Conservation (phyloP, 306 rosid genomes). For the Corylus heterophylla region DNA sequence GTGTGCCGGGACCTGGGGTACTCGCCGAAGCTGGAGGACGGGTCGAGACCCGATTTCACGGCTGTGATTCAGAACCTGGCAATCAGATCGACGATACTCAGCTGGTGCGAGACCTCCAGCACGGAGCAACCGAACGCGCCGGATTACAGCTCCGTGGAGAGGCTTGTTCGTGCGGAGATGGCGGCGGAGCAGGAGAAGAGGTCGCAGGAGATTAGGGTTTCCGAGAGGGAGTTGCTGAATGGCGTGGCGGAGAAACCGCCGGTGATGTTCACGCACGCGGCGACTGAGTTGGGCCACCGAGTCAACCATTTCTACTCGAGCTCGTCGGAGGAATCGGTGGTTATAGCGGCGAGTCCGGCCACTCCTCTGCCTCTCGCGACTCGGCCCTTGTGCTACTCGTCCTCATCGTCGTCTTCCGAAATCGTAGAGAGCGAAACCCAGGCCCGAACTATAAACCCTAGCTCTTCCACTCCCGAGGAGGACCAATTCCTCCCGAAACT, state of each 20-base stretch:
- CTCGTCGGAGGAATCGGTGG: conserved; percentile 57
- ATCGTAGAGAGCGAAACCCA: conserved; percentile 39
- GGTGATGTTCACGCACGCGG: conserved; percentile 71
- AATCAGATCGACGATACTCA: conserved; percentile 54
- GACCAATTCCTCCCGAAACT: conserved; percentile 41
- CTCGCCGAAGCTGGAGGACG: conserved; percentile 55
- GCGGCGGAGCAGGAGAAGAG: conserved; percentile 5
- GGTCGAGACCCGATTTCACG: conserved; percentile 77
- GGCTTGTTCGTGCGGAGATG: conserved; percentile 31
- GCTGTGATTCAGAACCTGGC: conserved; percentile 57
- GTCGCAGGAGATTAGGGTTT: conserved; percentile 46
- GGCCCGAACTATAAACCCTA: conserved; percentile 33
- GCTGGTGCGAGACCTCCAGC: conserved; percentile 60
- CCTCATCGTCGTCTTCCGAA: conserved; percentile 61
- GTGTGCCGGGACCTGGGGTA: conserved; percentile 56
- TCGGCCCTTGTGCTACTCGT: conserved; percentile 67
- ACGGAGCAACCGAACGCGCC: conserved; percentile 47
- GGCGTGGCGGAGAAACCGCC: conserved; percentile 72
- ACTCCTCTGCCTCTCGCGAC: conserved; percentile 69
- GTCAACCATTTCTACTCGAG: conserved; percentile 48
- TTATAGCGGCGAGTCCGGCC: conserved; percentile 41
- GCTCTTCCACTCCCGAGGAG: conserved; percentile 39
- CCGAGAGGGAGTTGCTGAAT: conserved; percentile 64
- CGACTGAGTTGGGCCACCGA: conserved; percentile 72
- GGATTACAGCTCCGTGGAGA: conserved; percentile 52